These are phyloP conservation scores for Pyracantha coccinea DNA, from an alignment of 331 rosid genomes.

Conservation along the genomic window DNA sequence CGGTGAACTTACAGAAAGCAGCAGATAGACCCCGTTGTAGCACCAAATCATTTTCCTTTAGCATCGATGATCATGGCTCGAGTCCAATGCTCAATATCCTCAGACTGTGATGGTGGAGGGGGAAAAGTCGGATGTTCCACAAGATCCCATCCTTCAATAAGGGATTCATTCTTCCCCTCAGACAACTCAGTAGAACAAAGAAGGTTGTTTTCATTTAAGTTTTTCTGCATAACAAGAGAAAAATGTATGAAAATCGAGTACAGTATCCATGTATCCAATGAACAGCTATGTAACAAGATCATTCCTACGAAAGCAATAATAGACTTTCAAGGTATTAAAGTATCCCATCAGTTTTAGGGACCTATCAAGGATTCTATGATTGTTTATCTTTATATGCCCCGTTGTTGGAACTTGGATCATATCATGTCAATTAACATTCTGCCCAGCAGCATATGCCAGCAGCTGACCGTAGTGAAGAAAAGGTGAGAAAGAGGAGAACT, in stretches of 20 bases:
- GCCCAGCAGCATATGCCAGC: neutral
- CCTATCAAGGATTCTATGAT: neutral
- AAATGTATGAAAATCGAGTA: conserved; percentile 18
- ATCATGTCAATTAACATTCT: neutral
- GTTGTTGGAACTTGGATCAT: neutral
- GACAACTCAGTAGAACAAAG: conserved; percentile 59
- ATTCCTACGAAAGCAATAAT: neutral
- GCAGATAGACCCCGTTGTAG: conserved; percentile 5
- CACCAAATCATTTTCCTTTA: conserved; percentile 51
- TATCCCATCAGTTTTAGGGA: neutral
- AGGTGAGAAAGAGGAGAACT: neutral
- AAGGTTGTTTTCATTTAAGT: conserved; percentile 41
- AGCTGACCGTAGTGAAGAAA: neutral
- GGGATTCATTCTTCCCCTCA: conserved; percentile 69
- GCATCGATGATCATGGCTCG: conserved; percentile 97
- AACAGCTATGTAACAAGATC: neutral
- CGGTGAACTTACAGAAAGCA: conserved; percentile 21
- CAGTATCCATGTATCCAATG: conserved; percentile 1
- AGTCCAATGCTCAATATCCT: conserved; percentile 99
- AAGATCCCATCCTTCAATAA: conserved; percentile 90
- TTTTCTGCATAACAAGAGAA: conserved; percentile 46
- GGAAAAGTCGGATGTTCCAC: conserved; percentile 87
- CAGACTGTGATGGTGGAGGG: conserved; percentile 91
- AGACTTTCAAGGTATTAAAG: neutral
- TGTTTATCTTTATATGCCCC: neutral